These are phyloP conservation scores for Coniochaeta sp. DNA, from an alignment of 2,329 filamentous ascomycete genomes.

Conservation along the genomic window DNA sequence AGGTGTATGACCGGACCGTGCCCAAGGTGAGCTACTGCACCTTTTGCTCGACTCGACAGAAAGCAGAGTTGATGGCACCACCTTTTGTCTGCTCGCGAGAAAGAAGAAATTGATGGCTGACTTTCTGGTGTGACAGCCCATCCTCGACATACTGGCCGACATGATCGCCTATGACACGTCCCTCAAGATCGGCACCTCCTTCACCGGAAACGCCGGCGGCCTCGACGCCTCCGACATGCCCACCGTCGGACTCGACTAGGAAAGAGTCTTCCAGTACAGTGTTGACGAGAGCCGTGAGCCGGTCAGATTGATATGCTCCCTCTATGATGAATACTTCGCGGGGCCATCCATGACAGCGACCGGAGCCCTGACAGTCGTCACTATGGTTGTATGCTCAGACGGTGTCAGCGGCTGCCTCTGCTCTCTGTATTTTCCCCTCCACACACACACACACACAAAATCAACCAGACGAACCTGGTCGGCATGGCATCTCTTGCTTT, in stretches of 20 bases:
- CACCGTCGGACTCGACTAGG: conserved; percentile 46
- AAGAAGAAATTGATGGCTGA: not conserved
- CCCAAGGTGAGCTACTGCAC: conserved; percentile 62
- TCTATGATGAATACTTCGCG: too few relatives aligned
- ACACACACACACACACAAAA: not conserved
- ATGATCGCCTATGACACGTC: conserved; percentile 91
- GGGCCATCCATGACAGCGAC: not conserved
- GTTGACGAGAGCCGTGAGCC: not conserved
- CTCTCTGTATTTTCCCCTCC: not conserved
- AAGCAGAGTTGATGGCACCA: too few relatives aligned
- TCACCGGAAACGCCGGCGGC: conserved; percentile 19
- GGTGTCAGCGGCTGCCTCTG: not conserved
- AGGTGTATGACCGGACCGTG: conserved; percentile 97
- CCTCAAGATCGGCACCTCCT: conserved; percentile 46
- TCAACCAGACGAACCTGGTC: conserved; percentile 2
- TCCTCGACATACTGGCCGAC: conserved; percentile 92
- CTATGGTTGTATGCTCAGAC: not conserved
- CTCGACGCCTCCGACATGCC: conserved; percentile 18
- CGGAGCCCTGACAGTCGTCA: not conserved
- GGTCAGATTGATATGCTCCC: not conserved
- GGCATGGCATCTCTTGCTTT: not conserved
- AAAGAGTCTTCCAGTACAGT: not conserved
- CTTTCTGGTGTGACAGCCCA: conserved; percentile 57
- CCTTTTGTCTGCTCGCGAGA: too few relatives aligned
- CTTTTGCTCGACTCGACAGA: too few relatives aligned